Base-by-base conservation (phyloP, 2,329 filamentous ascomycete species). In the Talaromyces sp. region DNA sequence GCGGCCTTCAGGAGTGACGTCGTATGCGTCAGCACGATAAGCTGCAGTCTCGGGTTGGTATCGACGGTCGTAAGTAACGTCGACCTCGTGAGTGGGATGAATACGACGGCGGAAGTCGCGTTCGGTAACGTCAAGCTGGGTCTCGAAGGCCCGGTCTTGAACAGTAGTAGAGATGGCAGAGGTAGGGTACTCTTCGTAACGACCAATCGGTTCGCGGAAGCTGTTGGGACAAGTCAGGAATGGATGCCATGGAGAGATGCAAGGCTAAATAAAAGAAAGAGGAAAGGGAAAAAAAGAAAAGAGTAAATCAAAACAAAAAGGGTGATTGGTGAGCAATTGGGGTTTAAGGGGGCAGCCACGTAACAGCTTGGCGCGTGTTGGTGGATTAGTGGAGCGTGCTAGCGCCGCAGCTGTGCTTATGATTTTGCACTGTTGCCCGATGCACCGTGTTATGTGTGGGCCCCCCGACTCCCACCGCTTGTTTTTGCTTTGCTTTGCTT, bases 61-160 rank as follows among this genome's bases (percentile, higher is more conserved):
- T 63, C 66, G 72, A 67, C 69, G 73, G 62, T 75, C 71, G 70
- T 74, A 76, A 60, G 66, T 66, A 64, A 66, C 65, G 67, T 77
- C 71, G 63, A 75, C 70, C 68, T 78, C 77, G 73, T 79, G 80
- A 64, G 77, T 78, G 62, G 81, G 81, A 64, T 80, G 74, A 64
- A 77, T 78, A 65, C 78, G 80, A 83, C 85, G 74, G 83, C 84
- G 78, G 82, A 89, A 80, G 82, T 87, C 78, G 83, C 84, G 78
- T 64, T 80, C 78, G 69, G 79, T 78, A 63, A 78, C 66, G 69
- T 82, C 79, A 66, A 82, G 73, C 66, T 81, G 79, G 61, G 71
- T 72, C 63, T 78, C 72, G 62, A 75, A 71, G 63, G 72, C 66
- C 59, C 74, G 74, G 64, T 77, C 73, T 67, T 71, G 69, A 63